Evolutionary conservation across 1,284 basidiomycete species (phyloP).

Genomic region (Ganoderma sp.): DNA sequence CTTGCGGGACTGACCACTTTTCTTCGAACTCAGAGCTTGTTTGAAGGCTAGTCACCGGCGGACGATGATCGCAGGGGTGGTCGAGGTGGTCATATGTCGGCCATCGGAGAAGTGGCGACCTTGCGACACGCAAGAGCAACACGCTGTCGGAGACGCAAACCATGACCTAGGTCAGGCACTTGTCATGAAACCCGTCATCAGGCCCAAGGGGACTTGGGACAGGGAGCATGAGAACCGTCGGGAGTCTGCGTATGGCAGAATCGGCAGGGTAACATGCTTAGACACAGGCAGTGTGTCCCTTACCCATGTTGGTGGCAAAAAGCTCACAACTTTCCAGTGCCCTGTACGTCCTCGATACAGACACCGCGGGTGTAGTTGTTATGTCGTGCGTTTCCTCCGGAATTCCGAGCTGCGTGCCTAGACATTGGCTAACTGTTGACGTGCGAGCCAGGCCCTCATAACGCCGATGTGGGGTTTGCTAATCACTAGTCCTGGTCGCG

Average conservation of each 20-base stretch:
- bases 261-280: slow-evolving; percentile 4
- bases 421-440: neutral
- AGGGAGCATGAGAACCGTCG: slow-evolving; percentile 2
- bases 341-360: neutral
- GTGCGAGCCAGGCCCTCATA: neutral
- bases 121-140: slow-evolving; percentile 5
- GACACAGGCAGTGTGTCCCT: slow-evolving; percentile 10
- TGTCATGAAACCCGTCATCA: neutral
- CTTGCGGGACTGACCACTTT: neutral
- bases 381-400: neutral
- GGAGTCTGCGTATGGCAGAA: neutral
- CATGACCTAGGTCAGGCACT: slow-evolving; percentile 10
- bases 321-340: slow-evolving; percentile 1
- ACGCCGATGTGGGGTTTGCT: neutral
- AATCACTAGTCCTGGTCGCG: neutral
- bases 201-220: neutral
- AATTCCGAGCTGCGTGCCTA: slow-evolving; percentile 8
- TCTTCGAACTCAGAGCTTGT: neutral
- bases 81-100: neutral
- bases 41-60: neutral
- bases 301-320: slow-evolving; percentile 1
- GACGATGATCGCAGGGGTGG: slow-evolving; percentile 1
- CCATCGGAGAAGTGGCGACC: neutral
- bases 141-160: slow-evolving; percentile 5
- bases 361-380: neutral